Base-by-base conservation (phyloP, 2,329 filamentous ascomycete genomes). In the Microdochium paspali region DNA sequence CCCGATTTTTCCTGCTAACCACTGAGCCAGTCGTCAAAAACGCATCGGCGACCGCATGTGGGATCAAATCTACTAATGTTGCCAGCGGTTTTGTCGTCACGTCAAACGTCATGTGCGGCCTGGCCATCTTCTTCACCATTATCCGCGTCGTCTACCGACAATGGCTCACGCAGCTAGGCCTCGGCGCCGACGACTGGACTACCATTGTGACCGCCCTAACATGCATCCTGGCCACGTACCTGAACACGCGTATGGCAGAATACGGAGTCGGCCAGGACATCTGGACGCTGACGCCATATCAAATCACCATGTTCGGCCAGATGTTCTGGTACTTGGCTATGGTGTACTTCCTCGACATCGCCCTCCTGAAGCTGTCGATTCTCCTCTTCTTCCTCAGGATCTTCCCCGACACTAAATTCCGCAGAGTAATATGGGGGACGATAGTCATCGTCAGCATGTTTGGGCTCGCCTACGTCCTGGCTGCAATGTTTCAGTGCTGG, bases 381-480 rank as follows among this genome's bases (percentile, higher is more conserved):
- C 56, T 69, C 3, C 57, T 65, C 45, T 64, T 69, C 53, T 69
- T 65, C 51, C 59, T 61, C 23, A 61, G 61, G 20, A 61, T 68
- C 30, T 68, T 67, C 44, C 66, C 61, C 12, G 52, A 48, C 5
- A 49, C 35, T 13, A 46, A 15, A 25, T 50, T 55, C 32, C 53
- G 49, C 25, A 44, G 49, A n/a, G 28, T 51, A 9, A 42, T 54
- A 10, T 49, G 47, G 47, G 45, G 30, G 15, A 51, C 51, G 20
- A 39, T 54, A 13, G 46, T 31, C 1, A 60, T 68, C 45, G 55
- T 56, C 24, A 50, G 53, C 31, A 6, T 53, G 1, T 58, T 58
- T 44, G 55, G 58, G 6, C 26, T 54, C 24, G 42, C 52, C 1
- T 62, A 58, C 46, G 45, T 53, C 15, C 32, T 62, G 9, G 51